These are phyloP conservation scores for Coemansia sp. DNA, from an alignment of 192 early-diverging fungal genomes.

Conservation along the genomic window DNA sequence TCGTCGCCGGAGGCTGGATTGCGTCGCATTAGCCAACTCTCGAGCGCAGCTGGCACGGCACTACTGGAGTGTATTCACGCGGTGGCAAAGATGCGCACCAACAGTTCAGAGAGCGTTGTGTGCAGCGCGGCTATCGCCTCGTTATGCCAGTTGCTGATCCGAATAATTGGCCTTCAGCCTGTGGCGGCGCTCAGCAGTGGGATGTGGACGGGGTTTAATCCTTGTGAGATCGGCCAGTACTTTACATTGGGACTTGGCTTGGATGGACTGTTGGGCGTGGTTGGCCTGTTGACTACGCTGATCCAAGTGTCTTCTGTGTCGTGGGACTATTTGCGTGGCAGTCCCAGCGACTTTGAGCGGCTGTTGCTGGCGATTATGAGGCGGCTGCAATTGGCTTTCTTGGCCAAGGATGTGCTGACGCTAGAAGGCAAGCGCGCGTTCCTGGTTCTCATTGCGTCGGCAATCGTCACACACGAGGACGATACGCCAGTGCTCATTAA, in stretches of 20 bases:
- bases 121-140: slow-evolving; percentile 28
- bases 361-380: slow-evolving; percentile 26
- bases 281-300: slow-evolving; percentile 32
- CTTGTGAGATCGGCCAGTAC: slow-evolving; percentile 8
- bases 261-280: slow-evolving; percentile 26
- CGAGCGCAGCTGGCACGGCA: not conserved
- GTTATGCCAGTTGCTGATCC: slow-evolving; percentile 23
- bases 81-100: slow-evolving; percentile 4
- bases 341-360: slow-evolving; percentile 20
- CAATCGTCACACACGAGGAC: slow-evolving; percentile 34
- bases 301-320: slow-evolving; percentile 25
- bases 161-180: slow-evolving; percentile 26
- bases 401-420: slow-evolving; percentile 20
- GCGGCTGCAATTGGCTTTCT: slow-evolving; percentile 34
- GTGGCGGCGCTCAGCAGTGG: slow-evolving; percentile 18
- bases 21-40: slow-evolving; percentile 14
- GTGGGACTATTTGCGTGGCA: slow-evolving; percentile 27
- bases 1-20: not conserved
- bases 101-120: not conserved
- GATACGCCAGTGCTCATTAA: slow-evolving; percentile 38
- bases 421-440: slow-evolving; percentile 39
- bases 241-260: slow-evolving; percentile 21
- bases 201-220: slow-evolving; percentile 26
- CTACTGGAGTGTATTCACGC: slow-evolving; percentile 13
- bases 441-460: slow-evolving; percentile 41